phyloP scores from a whole-genome alignment of 768 basidiomycete species.

The Leccinum disarticulatum region DNA sequence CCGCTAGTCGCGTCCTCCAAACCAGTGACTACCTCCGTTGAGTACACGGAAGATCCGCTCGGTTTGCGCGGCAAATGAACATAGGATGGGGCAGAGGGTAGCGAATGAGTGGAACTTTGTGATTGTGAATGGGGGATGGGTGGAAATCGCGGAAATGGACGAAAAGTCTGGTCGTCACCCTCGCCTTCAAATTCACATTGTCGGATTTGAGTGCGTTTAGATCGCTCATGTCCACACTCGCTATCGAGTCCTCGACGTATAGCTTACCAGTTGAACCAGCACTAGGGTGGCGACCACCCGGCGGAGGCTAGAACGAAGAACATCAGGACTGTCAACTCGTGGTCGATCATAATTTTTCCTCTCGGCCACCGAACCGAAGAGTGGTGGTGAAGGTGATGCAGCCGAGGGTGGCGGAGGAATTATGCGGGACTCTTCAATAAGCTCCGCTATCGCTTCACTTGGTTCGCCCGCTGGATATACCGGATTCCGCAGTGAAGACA shows the following conservation, averaged over 20 bases:
- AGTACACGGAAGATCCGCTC: constrained; percentile 17
- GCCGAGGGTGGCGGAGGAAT: neutral
- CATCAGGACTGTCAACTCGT: constrained; percentile 21
- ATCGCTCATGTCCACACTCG: constrained; percentile 33
- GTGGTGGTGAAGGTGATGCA: constrained; percentile 2
- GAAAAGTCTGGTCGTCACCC: constrained; percentile 23
- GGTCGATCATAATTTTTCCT: constrained; percentile 9
- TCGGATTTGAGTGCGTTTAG: constrained; percentile 31
- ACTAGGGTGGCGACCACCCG: constrained; percentile 9
- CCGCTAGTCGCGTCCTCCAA: constrained; percentile 8
- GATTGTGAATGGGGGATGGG: constrained; percentile 20
- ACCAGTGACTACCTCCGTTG: constrained; percentile 12
- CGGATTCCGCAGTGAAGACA: constrained; percentile 31
- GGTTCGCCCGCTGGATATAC: constrained; percentile 13
- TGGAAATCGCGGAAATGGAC: constrained; percentile 28
- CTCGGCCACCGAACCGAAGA: constrained; percentile 9
- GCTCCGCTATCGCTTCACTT: constrained; percentile 17
- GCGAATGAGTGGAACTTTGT: constrained; percentile 7
- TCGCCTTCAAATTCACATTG: constrained; percentile 21
- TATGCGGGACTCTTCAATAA: neutral
- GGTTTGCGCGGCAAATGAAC: constrained; percentile 25
- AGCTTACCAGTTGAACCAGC: constrained; percentile 4
- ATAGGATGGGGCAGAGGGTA: constrained; percentile 14
- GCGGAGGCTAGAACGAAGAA: constrained; percentile 20
- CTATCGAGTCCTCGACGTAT: constrained; percentile 26